These are phyloP conservation scores for Neurospora hispaniola DNA, from an alignment of 495 filamentous ascomycete species.

Conservation along the genomic window DNA sequence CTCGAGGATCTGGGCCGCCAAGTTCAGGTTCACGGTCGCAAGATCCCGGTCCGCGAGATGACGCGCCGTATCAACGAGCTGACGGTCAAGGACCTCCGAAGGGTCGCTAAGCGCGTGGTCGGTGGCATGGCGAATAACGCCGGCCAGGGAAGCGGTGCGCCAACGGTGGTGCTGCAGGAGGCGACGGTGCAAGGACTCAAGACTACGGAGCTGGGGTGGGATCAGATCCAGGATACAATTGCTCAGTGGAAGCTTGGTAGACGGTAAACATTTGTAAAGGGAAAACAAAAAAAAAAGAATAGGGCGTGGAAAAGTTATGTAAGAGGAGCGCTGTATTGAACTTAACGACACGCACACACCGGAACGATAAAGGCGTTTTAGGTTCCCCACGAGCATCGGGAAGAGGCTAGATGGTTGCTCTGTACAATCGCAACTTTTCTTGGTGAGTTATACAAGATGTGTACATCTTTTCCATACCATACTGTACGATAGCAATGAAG, in stretches of 20 bases:
- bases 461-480: background rate
- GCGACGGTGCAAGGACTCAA: conserved; percentile 42
- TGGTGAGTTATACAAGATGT: background rate
- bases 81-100: conserved; percentile 68
- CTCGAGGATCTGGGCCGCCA: conserved; percentile 95
- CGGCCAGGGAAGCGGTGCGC: conserved; percentile 73
- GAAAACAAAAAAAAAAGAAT: background rate
- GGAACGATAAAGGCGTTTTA: background rate
- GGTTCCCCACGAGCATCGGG: background rate
- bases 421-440: background rate
- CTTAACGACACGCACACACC: background rate
- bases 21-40: conserved; percentile 87
- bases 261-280: conserved; percentile 10
- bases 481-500: background rate
- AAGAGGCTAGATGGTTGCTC: background rate
- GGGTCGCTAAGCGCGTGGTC: conserved; percentile 75
- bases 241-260: conserved; percentile 71
- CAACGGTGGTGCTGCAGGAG: conserved; percentile 93
- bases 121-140: conserved; percentile 64
- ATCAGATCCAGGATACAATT: conserved; percentile 78
- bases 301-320: background rate
- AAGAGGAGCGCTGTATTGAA: background rate
- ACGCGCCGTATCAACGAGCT: conserved; percentile 73
- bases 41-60: conserved; percentile 90
- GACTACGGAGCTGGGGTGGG: conserved; percentile 57